A percentile compares a stretch with the other conserved stretches of the same genome.
Conservation (phyloP, 768 basidiomycete species). For the Hemileccinum impolitum region DNA sequence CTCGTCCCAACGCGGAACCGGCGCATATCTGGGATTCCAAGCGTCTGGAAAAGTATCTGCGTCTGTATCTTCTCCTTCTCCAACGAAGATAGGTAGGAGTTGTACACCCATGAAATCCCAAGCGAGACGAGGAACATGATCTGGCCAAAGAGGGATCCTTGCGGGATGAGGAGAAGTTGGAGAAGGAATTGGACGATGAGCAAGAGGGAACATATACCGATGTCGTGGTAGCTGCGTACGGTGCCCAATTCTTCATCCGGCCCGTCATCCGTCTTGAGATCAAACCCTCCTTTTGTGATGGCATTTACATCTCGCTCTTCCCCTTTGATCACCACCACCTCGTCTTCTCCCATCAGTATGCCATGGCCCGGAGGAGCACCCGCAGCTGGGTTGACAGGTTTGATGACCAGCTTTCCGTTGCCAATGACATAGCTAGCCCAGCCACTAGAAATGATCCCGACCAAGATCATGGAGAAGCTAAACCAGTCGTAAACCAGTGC, state of each 20-base stretch:
- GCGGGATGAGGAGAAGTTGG: conserved; percentile 34
- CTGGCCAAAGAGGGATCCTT: conserved; percentile 34
- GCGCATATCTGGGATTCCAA: conserved; percentile 7
- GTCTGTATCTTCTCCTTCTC: conserved; percentile 31
- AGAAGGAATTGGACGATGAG: conserved; percentile 30
- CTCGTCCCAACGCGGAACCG: conserved; percentile 18
- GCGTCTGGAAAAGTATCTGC: conserved; percentile 10
- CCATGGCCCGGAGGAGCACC: conserved; percentile 30
- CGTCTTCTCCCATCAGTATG: conserved; percentile 14
- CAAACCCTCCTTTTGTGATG: conserved; percentile 30
- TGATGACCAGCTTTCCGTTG: conserved; percentile 18
- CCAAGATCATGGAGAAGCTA: conserved; percentile 29
- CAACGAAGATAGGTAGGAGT: conserved; percentile 32
- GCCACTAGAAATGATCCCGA: conserved; percentile 34
- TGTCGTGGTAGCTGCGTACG: conserved; percentile 6
- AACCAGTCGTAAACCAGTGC: conserved; percentile 28
- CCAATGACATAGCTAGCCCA: conserved; percentile 25
- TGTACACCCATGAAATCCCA: conserved; percentile 33
- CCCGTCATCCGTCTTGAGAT: conserved; percentile 8
- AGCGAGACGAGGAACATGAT: conserved; percentile 32
- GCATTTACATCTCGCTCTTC: conserved; percentile 25
- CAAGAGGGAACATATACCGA: conserved; percentile 28
- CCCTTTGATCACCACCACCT: conserved; percentile 29
- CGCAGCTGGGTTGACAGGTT: conserved; percentile 12
- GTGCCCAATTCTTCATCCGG: neutral